Evolutionary conservation across 768 basidiomycete species (phyloP).

Genomic region (Xerocomellus dryophilus): DNA sequence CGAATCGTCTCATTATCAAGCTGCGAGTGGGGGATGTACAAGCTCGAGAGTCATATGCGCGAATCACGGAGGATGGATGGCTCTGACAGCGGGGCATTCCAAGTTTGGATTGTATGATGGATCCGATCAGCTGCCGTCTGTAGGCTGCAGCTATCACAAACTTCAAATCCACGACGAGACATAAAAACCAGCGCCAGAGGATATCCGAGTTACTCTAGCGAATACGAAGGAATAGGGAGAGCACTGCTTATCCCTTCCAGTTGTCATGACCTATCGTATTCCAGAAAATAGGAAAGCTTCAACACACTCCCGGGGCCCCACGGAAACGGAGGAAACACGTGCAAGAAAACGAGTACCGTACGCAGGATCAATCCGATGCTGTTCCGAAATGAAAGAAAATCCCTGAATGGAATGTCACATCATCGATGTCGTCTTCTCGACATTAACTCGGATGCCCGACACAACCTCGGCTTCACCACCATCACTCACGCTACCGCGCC

Average conservation of each 20-base stretch:
- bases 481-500: slow-evolving; percentile 20
- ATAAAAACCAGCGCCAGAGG: background rate
- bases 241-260: slow-evolving; percentile 16
- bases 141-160: background rate
- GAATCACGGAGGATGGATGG: background rate
- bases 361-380: slow-evolving; percentile 27
- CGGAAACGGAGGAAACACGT: slow-evolving; percentile 11
- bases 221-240: slow-evolving; percentile 9
- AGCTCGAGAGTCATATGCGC: too few relatives aligned
- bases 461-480: slow-evolving; percentile 20
- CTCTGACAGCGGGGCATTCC: background rate
- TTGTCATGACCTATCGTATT: slow-evolving; percentile 16
- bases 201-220: background rate
- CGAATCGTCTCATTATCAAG: background rate
- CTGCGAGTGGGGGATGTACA: background rate
- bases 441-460: slow-evolving; percentile 54
- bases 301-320: slow-evolving; percentile 10
- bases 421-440: slow-evolving; percentile 57
- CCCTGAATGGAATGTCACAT: slow-evolving; percentile 32
- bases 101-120: slow-evolving; percentile 1
- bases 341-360: slow-evolving; percentile 24
- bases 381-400: slow-evolving; percentile 22
- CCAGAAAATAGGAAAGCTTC: slow-evolving; percentile 19
- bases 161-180: background rate
- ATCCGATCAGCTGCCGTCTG: background rate